Evolutionary conservation across 192 early-diverging fungal genomes (phyloP).

Genomic region (Rhizophagus prolifer): DNA sequence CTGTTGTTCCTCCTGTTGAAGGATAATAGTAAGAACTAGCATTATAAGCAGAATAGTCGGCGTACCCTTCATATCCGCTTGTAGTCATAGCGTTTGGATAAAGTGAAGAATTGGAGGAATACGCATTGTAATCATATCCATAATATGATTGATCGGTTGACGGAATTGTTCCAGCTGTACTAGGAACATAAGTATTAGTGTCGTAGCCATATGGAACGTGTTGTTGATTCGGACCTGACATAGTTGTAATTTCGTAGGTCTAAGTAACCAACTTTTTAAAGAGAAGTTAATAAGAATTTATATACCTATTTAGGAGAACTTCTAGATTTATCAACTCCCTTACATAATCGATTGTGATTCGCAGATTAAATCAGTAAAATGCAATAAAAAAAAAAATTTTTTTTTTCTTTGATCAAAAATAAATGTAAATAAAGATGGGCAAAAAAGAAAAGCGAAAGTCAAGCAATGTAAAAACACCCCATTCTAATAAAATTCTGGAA

Average conservation of each 20-base stretch:
- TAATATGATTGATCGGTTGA: conserved; percentile 17
- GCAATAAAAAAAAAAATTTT: background rate
- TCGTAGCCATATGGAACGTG: conserved; percentile 1
- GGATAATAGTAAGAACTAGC: conserved; percentile 20
- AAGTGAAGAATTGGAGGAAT: background rate
- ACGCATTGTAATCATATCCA: conserved; percentile 11
- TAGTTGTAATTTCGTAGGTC: background rate
- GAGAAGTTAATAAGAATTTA: too few species aligned
- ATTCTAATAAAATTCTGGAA: background rate
- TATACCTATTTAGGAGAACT: background rate
- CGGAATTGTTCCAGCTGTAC: background rate
- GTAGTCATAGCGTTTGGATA: background rate
- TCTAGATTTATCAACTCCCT: background rate
- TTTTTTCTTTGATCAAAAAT: background rate
- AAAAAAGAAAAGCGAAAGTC: background rate
- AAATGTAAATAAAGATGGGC: background rate
- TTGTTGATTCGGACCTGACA: conserved; percentile 10
- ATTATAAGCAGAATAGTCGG: background rate
- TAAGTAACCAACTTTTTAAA: background rate
- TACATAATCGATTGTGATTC: background rate
- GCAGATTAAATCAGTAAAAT: background rate
- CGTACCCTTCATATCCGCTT: conserved; percentile 3
- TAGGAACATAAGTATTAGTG: background rate
- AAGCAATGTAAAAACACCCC: background rate
- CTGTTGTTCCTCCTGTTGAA: background rate